Conservation (phyloP, 768 basidiomycete genomes). For the Calocybe indica region DNA sequence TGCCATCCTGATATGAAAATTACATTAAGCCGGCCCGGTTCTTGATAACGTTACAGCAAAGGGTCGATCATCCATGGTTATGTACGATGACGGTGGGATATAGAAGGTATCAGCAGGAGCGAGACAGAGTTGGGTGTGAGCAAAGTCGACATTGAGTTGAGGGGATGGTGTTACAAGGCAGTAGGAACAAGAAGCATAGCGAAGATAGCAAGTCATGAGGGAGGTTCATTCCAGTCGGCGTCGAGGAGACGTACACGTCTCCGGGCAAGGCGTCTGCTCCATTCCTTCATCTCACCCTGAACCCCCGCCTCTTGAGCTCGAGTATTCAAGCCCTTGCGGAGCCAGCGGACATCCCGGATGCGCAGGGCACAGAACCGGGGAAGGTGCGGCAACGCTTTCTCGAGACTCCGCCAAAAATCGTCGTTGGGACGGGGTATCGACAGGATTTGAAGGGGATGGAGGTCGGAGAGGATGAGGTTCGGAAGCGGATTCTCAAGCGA, state of each 20-base stretch:
- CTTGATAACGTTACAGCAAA: no score
- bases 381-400: slow-evolving; percentile 47
- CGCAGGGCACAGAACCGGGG: slow-evolving; percentile 54
- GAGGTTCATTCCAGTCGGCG: slow-evolving; percentile 59
- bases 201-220: slow-evolving; percentile 8
- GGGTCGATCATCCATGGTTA: no score
- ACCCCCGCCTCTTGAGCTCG: slow-evolving; percentile 69
- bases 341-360: slow-evolving; percentile 66
- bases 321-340: slow-evolving; percentile 57
- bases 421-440: slow-evolving; percentile 70
- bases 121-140: neutral
- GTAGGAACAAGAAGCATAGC: neutral
- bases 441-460: slow-evolving; percentile 51
- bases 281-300: slow-evolving; percentile 76
- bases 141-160: neutral
- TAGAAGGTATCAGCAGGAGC: neutral
- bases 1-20: no score
- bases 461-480: slow-evolving; percentile 25
- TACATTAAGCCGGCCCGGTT: no score
- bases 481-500: slow-evolving; percentile 72
- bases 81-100: no score
- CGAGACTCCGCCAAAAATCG: slow-evolving; percentile 52
- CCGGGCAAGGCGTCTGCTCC: slow-evolving; percentile 57
- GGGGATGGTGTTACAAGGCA: neutral
- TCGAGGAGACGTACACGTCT: slow-evolving; percentile 62